Conservation (phyloP, 1,284 basidiomycete genomes). For the Papiliotrema nemorosa region DNA sequence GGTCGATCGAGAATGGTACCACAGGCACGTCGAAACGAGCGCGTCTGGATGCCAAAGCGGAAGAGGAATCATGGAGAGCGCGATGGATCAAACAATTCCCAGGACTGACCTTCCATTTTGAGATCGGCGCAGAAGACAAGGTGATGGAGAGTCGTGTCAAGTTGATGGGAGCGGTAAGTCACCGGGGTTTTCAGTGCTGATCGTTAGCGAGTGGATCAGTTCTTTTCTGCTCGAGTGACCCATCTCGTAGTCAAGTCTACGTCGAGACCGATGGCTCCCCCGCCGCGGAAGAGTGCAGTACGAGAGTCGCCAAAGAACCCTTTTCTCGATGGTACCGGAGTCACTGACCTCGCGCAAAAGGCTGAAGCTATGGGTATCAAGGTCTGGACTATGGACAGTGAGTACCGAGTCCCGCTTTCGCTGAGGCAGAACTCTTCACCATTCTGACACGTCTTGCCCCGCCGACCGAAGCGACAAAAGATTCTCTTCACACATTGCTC, state of each 20-base stretch:
- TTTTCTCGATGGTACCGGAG: constrained; percentile 48
- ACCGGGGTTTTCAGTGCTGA: constrained; percentile 2
- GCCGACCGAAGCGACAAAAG: constrained; percentile 45
- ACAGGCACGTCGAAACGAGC: constrained; percentile 3
- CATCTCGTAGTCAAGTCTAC: constrained; percentile 64
- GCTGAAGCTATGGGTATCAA: constrained; percentile 78
- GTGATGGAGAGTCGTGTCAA: constrained; percentile 58
- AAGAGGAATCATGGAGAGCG: constrained; percentile 67
- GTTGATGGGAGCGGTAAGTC: constrained; percentile 73
- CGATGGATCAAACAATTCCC: constrained; percentile 86
- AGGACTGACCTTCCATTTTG: constrained; percentile 79
- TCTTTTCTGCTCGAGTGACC: constrained; percentile 79
- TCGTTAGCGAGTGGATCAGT: constrained; percentile 68
- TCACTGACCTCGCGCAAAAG: constrained; percentile 64
- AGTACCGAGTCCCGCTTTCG: constrained; percentile 47
- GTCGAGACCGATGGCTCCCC: constrained; percentile 35
- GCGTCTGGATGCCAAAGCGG: constrained; percentile 27
- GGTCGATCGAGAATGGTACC: no score
- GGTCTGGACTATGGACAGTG: constrained; percentile 78
- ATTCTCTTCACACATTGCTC: constrained; percentile 60
- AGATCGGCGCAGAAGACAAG: constrained; percentile 54
- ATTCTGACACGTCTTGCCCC: constrained; percentile 48
- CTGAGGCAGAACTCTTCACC: constrained; percentile 18
- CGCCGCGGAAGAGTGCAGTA: constrained; percentile 15
- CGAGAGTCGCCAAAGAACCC: constrained; percentile 32